These are phyloP conservation scores for Pythium folliculosum DNA, from an alignment of 352 stramenopile species.

Conservation along the genomic window DNA sequence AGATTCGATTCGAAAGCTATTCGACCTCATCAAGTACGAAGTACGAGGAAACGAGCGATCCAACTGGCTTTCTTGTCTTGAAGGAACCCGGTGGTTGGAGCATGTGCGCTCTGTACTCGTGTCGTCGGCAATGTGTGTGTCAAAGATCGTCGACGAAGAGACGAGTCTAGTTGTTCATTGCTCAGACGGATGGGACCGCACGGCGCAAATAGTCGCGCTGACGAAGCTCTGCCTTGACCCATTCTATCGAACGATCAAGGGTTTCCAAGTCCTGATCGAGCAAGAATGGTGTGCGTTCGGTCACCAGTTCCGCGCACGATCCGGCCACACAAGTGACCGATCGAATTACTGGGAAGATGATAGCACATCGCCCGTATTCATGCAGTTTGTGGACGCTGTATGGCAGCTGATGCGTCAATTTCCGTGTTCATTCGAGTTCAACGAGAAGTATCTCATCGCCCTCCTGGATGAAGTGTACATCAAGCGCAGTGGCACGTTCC, in stretches of 20 bases:
- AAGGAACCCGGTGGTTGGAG: conserved; percentile 82
- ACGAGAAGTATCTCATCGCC: conserved; percentile 89
- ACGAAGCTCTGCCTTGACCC: conserved; percentile 97
- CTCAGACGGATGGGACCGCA: conserved; percentile 99
- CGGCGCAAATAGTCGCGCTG: conserved; percentile 94
- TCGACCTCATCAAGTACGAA: conserved; percentile 87
- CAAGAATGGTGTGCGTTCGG: conserved; percentile 99
- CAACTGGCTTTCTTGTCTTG: conserved; percentile 81
- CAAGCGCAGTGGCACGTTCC: conserved; percentile 96
- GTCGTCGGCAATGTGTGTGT: conserved; percentile 93
- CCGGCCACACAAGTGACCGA: conserved; percentile 57
- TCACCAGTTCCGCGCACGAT: conserved; percentile 96
- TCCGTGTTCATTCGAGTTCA: conserved; percentile 98
- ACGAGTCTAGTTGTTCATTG: conserved; percentile 98
- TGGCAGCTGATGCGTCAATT: conserved; percentile 97
- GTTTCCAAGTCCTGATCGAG: conserved; percentile 97
- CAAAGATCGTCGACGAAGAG: conserved; percentile 81
- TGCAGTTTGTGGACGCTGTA: conserved; percentile 98
- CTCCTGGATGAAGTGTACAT: conserved; percentile 96
- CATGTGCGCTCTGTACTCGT: conserved; percentile 78
- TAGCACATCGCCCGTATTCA: conserved; percentile 97
- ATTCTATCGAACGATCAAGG: conserved; percentile 95
- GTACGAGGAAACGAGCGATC: conserved; percentile 71
- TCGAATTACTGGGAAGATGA: conserved; percentile 93
- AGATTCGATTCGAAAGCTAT: conserved; percentile 80